phyloP scores from a whole-genome alignment of 129 eudicot genomes.

The Helianthus tuberosus region DNA sequence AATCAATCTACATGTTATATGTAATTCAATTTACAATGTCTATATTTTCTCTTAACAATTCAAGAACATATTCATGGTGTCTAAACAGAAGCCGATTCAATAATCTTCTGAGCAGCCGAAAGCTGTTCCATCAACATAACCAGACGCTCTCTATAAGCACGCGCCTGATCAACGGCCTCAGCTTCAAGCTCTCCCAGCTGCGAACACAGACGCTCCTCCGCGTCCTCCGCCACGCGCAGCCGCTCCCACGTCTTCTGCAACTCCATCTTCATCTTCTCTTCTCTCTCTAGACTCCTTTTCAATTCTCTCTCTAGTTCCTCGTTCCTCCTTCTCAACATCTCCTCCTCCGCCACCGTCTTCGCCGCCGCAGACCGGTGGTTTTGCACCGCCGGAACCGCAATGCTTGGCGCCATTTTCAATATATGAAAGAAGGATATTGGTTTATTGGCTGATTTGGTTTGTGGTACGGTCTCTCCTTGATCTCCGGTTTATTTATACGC shows the following conservation, averaged over 20 bases:
- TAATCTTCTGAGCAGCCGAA: slow-evolving; percentile 48
- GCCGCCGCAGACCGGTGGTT: slow-evolving; percentile 8
- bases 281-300: slow-evolving; percentile 59
- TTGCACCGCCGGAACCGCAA: neutral
- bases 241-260: slow-evolving; percentile 41
- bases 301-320: slow-evolving; percentile 77
- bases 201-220: slow-evolving; percentile 78
- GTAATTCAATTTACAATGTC: too few relatives aligned
- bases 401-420: slow-evolving; percentile 12
- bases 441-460: neutral
- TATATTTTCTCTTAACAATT: too few relatives aligned
- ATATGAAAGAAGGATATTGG: neutral
- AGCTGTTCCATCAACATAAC: slow-evolving; percentile 61
- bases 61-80: too few relatives aligned
- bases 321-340: slow-evolving; percentile 53
- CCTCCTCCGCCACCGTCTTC: slow-evolving; percentile 31
- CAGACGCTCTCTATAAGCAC: slow-evolving; percentile 46
- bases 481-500: slow-evolving; percentile 13
- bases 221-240: slow-evolving; percentile 80
- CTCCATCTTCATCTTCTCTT: slow-evolving; percentile 66
- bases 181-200: slow-evolving; percentile 89
- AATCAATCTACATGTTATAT: too few relatives aligned
- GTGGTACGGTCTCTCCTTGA: slow-evolving; percentile 1
- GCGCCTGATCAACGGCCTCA: slow-evolving; percentile 75
- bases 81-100: slow-evolving; percentile 19